Percentiles rank a stretch among this genome's conserved stretches.
phyloP scores from a whole-genome alignment of 2,329 filamentous ascomycete genomes.

The Penicillium janthinellum region DNA sequence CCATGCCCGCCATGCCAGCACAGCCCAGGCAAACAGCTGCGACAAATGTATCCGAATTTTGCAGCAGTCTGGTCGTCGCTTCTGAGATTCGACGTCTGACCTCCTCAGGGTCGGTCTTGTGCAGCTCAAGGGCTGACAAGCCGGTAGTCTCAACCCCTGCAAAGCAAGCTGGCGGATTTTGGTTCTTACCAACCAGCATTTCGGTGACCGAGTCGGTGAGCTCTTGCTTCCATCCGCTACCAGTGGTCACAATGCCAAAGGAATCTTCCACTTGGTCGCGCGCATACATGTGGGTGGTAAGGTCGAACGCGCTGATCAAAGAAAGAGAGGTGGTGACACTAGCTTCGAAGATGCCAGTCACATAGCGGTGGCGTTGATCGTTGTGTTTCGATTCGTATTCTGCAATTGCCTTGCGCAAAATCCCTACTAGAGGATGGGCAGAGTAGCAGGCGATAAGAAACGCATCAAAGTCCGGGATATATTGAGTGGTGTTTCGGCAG shows the following conservation, averaged over 20 bases:
- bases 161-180: slow-evolving; percentile 56
- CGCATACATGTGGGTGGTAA: slow-evolving; percentile 27
- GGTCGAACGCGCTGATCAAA: slow-evolving; percentile 46
- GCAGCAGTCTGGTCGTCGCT: slow-evolving; percentile 68
- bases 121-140: slow-evolving; percentile 76
- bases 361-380: slow-evolving; percentile 51
- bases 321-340: slow-evolving; percentile 68
- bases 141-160: slow-evolving; percentile 82
- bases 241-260: slow-evolving; percentile 90
- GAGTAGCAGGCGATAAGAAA: slow-evolving; percentile 89
- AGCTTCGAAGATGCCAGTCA: slow-evolving; percentile 86
- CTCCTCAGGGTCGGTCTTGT: slow-evolving; percentile 65
- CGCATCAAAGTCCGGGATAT: slow-evolving; percentile 60
- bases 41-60: slow-evolving; percentile 52
- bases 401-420: slow-evolving; percentile 54
- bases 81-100: slow-evolving; percentile 67
- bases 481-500: slow-evolving; percentile 59
- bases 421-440: slow-evolving; percentile 72
- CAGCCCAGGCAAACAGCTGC: slow-evolving; percentile 80
- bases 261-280: slow-evolving; percentile 43
- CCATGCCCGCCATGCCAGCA: slow-evolving; percentile 86
- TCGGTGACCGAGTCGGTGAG: slow-evolving; percentile 65
- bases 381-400: slow-evolving; percentile 22
- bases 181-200: slow-evolving; percentile 59
- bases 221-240: slow-evolving; percentile 77